Evolutionary conservation across 2,329 filamentous ascomycete species (phyloP).

Genomic region (Diaporthe destruens): DNA sequence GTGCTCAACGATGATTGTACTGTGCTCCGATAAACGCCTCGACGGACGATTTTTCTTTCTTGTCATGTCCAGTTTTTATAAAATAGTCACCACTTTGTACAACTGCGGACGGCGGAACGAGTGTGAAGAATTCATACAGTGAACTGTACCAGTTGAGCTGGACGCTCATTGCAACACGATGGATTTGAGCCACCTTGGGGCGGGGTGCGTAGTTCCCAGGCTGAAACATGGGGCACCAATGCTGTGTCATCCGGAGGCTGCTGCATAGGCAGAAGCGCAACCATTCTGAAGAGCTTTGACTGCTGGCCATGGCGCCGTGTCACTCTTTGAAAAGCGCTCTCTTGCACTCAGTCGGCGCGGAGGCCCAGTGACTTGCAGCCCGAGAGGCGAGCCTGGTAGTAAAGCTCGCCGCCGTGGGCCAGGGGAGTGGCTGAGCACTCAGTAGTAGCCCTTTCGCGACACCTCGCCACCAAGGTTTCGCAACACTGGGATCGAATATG

Average conservation of each 20-base stretch:
- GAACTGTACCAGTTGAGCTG: background rate
- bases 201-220: background rate
- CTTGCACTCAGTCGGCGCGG: background rate
- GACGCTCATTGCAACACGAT: background rate
- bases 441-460: background rate
- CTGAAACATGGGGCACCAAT: background rate
- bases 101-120: background rate
- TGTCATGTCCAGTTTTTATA: background rate
- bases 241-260: background rate
- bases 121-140: background rate
- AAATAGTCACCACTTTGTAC: background rate
- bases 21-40: constrained; percentile 4
- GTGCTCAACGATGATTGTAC: background rate
- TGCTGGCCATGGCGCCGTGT: background rate
- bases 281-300: background rate
- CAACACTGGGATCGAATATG: background rate
- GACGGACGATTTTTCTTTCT: background rate
- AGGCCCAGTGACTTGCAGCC: too few species aligned
- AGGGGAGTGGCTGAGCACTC: background rate
- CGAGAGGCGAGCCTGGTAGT: background rate
- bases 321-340: background rate
- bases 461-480: background rate
- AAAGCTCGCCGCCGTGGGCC: background rate
- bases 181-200: background rate
- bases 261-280: background rate